Evolutionary conservation across 805 yeast species (phyloP).

Genomic region (Candida maltosa): DNA sequence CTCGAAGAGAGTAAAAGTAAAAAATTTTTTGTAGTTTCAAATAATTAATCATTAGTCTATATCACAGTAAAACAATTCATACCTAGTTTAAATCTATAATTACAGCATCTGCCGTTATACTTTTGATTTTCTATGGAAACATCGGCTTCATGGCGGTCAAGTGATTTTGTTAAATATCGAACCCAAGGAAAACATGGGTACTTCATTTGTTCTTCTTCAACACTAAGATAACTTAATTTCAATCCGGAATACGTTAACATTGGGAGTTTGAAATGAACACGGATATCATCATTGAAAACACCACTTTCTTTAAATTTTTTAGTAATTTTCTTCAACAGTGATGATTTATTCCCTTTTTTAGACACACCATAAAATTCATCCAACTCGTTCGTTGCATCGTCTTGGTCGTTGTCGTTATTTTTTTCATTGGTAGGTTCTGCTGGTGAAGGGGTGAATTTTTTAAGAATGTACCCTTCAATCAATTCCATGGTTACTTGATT

Average conservation of each 20-base stretch:
- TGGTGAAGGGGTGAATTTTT: not conserved
- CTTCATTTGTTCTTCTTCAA: conserved; percentile 57
- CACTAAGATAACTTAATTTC: conserved; percentile 62
- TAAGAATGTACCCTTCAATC: conserved; percentile 5
- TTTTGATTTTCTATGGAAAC: not conserved
- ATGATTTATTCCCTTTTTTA: conserved; percentile 1
- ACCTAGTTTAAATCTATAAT: conserved; percentile 23
- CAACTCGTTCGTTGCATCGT: conserved; percentile 25
- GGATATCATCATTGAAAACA: conserved; percentile 23
- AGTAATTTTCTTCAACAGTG: not conserved
- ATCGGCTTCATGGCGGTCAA: conserved; percentile 1
- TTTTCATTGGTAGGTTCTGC: conserved; percentile 3
- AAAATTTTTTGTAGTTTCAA: too few relatives aligned
- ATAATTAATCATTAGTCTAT: too few relatives aligned
- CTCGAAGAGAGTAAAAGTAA: too few relatives aligned
- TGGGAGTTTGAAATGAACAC: conserved; percentile 31
- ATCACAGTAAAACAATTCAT: conserved; percentile 13
- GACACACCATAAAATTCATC: conserved; percentile 32
- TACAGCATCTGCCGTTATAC: conserved; percentile 7
- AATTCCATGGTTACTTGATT: conserved; percentile 3
- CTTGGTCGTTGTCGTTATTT: conserved; percentile 25
- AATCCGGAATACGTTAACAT: conserved; percentile 64
- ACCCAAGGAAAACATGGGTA: conserved; percentile 82
- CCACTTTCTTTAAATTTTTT: conserved; percentile 1
- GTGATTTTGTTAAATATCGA: conserved; percentile 42